Percentiles rank a stretch among this genome's conserved stretches.
phyloP scores from a whole-genome alignment of 768 basidiomycete species.

The Pleurotus tuoliensis region DNA sequence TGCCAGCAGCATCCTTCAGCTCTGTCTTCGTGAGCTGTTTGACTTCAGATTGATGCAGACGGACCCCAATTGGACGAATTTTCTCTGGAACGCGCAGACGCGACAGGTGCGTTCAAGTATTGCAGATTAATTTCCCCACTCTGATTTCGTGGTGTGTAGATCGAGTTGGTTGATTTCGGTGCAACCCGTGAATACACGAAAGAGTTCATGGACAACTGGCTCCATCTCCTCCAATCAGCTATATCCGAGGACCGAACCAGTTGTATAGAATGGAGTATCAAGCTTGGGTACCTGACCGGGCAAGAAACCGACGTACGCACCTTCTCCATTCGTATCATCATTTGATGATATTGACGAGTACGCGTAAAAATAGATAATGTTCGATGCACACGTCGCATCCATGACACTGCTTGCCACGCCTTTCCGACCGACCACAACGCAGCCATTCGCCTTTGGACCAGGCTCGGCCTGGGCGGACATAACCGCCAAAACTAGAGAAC shows the following conservation, averaged over 20 bases:
- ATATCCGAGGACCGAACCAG: constrained; percentile 59
- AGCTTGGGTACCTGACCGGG: constrained; percentile 88
- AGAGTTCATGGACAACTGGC: constrained; percentile 87
- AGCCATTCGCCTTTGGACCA: constrained; percentile 79
- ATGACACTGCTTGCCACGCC: constrained; percentile 84
- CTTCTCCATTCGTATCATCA: not conserved
- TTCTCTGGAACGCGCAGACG: constrained; percentile 75
- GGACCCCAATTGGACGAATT: constrained; percentile 98
- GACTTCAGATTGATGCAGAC: constrained; percentile 94
- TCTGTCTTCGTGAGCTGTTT: constrained; percentile 90
- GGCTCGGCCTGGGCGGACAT: constrained; percentile 63
- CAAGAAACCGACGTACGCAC: constrained; percentile 68
- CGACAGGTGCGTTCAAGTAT: constrained; percentile 43
- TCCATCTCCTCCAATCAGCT: constrained; percentile 78
- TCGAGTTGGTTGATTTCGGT: constrained; percentile 94
- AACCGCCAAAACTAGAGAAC: constrained; percentile 70
- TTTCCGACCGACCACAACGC: constrained; percentile 60
- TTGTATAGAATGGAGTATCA: constrained; percentile 72
- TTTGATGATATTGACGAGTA: not conserved
- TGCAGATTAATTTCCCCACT: not conserved
- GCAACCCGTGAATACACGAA: constrained; percentile 85
- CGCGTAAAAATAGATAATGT: constrained; percentile 58
- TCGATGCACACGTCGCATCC: constrained; percentile 80
- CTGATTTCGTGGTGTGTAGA: constrained; percentile 29
- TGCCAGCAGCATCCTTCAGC: constrained; percentile 71